Percentiles rank a stretch among this genome's conserved stretches.
Conservation (phyloP, 2,329 filamentous ascomycete species). For the Aureobasidium sp. region DNA sequence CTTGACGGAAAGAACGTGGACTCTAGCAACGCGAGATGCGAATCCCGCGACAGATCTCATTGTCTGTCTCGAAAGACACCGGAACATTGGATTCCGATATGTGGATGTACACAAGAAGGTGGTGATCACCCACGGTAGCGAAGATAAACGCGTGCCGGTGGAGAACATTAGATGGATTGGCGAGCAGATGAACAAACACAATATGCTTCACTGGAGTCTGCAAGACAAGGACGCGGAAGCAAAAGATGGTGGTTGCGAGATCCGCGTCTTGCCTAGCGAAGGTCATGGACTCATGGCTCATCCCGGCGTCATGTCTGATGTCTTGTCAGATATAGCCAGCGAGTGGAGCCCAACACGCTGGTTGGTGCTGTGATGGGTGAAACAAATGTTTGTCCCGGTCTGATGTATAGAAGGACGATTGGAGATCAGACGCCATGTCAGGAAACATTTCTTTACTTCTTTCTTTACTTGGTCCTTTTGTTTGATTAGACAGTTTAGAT, state of each 20-base stretch:
- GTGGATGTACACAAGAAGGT: slow-evolving; percentile 94
- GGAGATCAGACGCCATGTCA: no score
- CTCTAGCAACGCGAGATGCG: slow-evolving; percentile 87
- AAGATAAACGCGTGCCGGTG: slow-evolving; percentile 91
- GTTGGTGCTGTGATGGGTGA: background rate
- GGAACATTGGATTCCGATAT: slow-evolving; percentile 95
- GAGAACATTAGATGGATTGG: slow-evolving; percentile 97
- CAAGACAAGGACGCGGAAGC: slow-evolving; percentile 21
- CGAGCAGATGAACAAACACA: slow-evolving; percentile 77
- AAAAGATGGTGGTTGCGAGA: slow-evolving; percentile 68
- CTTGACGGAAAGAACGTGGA: slow-evolving; percentile 95
- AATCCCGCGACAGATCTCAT: slow-evolving; percentile 96
- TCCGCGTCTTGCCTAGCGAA: slow-evolving; percentile 89
- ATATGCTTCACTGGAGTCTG: slow-evolving; percentile 5
- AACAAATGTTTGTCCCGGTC: background rate
- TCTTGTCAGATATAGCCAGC: slow-evolving; percentile 93
- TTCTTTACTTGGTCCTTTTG: background rate
- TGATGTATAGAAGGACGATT: background rate
- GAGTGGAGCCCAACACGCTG: slow-evolving; percentile 68
- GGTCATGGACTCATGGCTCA: slow-evolving; percentile 98
- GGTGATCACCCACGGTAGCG: slow-evolving; percentile 93
- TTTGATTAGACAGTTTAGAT: slow-evolving; percentile 19
- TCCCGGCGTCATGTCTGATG: slow-evolving; percentile 90
- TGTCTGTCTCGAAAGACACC: slow-evolving; percentile 90
- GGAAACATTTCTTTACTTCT: background rate